Percentiles rank a stretch among this genome's conserved stretches.
Evolutionary conservation across 495 filamentous ascomycete genomes (phyloP).

Genomic region (Penicillium herquei): DNA sequence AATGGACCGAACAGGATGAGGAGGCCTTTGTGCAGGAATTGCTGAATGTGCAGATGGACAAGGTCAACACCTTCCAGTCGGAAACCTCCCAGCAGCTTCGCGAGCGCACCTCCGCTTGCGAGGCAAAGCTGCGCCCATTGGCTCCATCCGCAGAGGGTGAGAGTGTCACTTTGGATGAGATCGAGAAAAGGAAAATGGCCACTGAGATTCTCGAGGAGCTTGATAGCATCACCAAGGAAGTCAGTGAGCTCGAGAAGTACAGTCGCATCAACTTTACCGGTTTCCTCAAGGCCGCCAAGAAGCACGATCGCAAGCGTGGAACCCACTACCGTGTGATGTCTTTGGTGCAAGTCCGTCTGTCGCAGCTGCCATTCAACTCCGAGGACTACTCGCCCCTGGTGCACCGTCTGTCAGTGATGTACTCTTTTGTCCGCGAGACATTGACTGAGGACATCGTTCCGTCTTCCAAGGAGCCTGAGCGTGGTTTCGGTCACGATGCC

Average conservation of each 20-base stretch:
- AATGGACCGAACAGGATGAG: constrained; percentile 97
- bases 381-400: constrained; percentile 91
- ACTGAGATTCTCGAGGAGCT: constrained; percentile 74
- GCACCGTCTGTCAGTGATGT: constrained; percentile 87
- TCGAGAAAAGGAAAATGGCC: constrained; percentile 52
- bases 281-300: constrained; percentile 97
- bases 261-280: constrained; percentile 96
- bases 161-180: constrained; percentile 29
- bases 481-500: constrained; percentile 53
- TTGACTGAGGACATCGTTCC: constrained; percentile 55
- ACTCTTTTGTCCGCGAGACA: constrained; percentile 85
- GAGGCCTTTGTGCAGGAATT: constrained; percentile 90
- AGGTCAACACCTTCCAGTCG: constrained; percentile 86
- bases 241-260: constrained; percentile 91
- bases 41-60: constrained; percentile 90
- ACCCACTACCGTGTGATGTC: constrained; percentile 81
- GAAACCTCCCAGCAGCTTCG: constrained; percentile 70
- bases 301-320: constrained; percentile 90
- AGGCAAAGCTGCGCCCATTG: constrained; percentile 49
- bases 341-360: constrained; percentile 82
- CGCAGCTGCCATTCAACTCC: constrained; percentile 87
- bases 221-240: constrained; percentile 83
- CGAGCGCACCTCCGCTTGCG: constrained; percentile 60
- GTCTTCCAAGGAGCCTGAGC: constrained; percentile 38
- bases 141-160: constrained; percentile 32